Conservation (phyloP, 164 flowering plant species). For the Magnolia changhungtana region DNA sequence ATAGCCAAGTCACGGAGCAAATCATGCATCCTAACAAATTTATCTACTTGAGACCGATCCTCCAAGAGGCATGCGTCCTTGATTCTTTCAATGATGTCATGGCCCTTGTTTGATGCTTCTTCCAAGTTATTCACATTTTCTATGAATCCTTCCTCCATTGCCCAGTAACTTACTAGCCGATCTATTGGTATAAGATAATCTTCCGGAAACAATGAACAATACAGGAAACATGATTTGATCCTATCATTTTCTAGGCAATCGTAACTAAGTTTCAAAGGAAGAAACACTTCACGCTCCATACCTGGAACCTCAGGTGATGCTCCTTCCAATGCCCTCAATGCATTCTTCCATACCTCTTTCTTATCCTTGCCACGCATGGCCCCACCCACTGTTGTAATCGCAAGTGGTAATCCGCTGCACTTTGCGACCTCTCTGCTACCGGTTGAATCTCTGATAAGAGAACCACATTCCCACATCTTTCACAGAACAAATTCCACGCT, state of each 20-base stretch:
- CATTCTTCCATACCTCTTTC: constrained; percentile 2
- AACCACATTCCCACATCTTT: neutral
- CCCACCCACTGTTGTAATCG: neutral
- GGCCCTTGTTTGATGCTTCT: neutral
- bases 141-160: constrained; percentile 9
- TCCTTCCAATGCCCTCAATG: neutral
- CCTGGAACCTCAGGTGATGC: constrained; percentile 3
- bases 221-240: constrained; percentile 2
- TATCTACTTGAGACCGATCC: neutral
- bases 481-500: neutral
- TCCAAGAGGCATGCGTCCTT: constrained; percentile 6
- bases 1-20: constrained; percentile 3
- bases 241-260: neutral
- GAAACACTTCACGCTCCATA: constrained; percentile 6
- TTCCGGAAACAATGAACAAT: constrained; percentile 12
- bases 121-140: neutral
- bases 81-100: neutral
- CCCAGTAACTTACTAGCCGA: neutral
- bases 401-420: constrained; percentile 6
- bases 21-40: constrained; percentile 1
- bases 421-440: neutral
- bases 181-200: neutral
- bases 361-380: neutral
- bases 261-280: constrained; percentile 8
- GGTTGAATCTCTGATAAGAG: neutral